phyloP scores from a whole-genome alignment of 257 asterid genomes.

The Solanum megistacrolobum region DNA sequence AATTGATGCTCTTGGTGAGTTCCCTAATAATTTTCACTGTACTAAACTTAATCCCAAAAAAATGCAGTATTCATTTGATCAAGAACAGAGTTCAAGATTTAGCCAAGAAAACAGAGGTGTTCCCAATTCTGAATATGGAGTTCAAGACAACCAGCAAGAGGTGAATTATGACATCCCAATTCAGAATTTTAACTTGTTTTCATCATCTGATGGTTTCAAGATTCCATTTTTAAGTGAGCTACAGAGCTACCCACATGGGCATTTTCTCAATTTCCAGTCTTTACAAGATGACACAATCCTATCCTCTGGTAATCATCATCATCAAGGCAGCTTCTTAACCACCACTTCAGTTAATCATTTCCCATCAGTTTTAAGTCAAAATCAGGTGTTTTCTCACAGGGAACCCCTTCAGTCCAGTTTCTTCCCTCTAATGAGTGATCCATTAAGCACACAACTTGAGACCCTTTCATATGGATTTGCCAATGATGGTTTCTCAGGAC shows the following conservation, averaged over 20 bases:
- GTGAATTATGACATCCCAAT: neutral
- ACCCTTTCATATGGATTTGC: neutral
- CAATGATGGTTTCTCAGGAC: neutral
- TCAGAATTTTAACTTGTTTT: neutral
- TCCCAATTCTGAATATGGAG: neutral
- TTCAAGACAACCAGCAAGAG: neutral
- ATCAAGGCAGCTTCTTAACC: neutral
- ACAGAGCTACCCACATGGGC: neutral
- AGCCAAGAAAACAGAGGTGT: neutral
- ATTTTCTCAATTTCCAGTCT: neutral
- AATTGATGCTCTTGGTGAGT: conserved; percentile 73
- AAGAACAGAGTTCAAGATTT: neutral
- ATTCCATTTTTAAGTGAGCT: neutral
- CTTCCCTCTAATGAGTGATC: conserved; percentile 79
- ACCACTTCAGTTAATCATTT: neutral
- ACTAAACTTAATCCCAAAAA: neutral
- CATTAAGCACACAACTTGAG: neutral
- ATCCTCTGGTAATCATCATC: neutral
- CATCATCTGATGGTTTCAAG: neutral
- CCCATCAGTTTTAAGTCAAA: conserved; percentile 26
- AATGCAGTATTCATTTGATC: neutral
- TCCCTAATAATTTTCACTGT: neutral
- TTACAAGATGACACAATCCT: neutral
- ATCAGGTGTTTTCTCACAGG: conserved; percentile 79
- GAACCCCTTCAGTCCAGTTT: conserved; percentile 99